phyloP scores from a whole-genome alignment of 169 alveolate species.

The Perkinsus chesapeaki region DNA sequence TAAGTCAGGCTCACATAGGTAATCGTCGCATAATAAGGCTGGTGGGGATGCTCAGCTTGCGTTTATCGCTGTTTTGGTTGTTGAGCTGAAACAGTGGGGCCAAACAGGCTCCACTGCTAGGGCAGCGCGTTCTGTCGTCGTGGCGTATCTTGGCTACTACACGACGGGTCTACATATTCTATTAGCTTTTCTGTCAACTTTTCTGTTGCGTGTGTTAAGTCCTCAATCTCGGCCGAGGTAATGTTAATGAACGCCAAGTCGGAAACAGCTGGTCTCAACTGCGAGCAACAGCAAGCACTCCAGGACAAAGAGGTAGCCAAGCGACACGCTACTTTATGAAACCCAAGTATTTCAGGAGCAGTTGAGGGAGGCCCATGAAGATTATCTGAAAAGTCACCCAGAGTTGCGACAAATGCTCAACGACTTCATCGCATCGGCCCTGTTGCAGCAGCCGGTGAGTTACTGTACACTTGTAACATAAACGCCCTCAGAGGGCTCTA shows the following conservation, averaged over 20 bases:
- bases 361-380: conserved; percentile 19
- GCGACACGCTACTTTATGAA: background rate
- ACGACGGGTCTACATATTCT: no score
- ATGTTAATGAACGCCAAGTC: background rate
- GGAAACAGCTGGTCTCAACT: background rate
- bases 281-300: background rate
- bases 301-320: background rate
- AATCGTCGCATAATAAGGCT: no score
- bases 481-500: background rate
- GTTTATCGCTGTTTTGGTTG: no score
- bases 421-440: conserved; percentile 25
- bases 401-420: conserved; percentile 33
- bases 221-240: background rate
- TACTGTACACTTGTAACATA: background rate
- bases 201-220: background rate
- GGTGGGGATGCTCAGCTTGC: no score
- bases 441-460: conserved; percentile 27
- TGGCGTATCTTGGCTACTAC: no score
- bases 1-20: no score
- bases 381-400: conserved; percentile 28
- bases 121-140: no score
- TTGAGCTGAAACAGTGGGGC: no score
- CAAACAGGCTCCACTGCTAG: no score
- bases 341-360: background rate
- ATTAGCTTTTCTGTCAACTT: no score